Percentiles rank a stretch among this genome's conserved stretches.
These are phyloP conservation scores for Salvia sclarea DNA, from an alignment of 305 asterid species.

Conservation along the genomic window DNA sequence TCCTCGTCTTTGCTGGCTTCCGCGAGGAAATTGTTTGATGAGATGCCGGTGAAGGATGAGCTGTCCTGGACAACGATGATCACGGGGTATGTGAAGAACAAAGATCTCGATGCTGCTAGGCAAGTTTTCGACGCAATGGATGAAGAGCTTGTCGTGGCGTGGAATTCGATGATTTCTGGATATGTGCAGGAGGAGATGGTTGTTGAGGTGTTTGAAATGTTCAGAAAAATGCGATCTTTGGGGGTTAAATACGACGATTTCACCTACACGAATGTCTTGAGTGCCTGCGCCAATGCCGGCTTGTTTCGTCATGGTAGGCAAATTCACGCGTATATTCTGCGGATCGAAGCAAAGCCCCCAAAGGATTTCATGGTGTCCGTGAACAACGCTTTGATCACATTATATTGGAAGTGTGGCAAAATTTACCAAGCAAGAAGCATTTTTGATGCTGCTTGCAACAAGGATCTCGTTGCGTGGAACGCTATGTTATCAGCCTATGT, in stretches of 20 bases:
- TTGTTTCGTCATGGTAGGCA: constrained; percentile 72
- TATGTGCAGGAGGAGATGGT: constrained; percentile 72
- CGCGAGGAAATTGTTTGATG: constrained; percentile 70
- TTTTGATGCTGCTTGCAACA: constrained; percentile 49
- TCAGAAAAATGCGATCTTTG: constrained; percentile 56
- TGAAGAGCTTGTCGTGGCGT: constrained; percentile 72
- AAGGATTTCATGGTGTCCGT: constrained; percentile 61
- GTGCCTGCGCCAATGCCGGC: constrained; percentile 74
- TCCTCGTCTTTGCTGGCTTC: constrained; percentile 55
- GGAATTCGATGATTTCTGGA: constrained; percentile 94
- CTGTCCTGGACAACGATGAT: constrained; percentile 85
- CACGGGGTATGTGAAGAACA: constrained; percentile 78
- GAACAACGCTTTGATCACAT: constrained; percentile 69
- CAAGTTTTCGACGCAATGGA: constrained; percentile 75
- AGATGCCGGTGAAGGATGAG: constrained; percentile 72
- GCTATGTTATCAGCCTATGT: constrained; percentile 73
- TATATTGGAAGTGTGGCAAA: constrained; percentile 78
- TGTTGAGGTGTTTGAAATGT: constrained; percentile 61
- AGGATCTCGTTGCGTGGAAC: constrained; percentile 87
- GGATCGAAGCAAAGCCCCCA: constrained; percentile 48
- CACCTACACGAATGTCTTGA: constrained; percentile 72
- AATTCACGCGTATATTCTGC: constrained; percentile 68
- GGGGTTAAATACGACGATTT: constrained; percentile 73
- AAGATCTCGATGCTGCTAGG: constrained; percentile 64
- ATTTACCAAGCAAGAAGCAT: constrained; percentile 60